These are phyloP conservation scores for Anthoceros angustus DNA, from an alignment of 225 moss, liverwort and hornwort genomes.

Conservation along the genomic window DNA sequence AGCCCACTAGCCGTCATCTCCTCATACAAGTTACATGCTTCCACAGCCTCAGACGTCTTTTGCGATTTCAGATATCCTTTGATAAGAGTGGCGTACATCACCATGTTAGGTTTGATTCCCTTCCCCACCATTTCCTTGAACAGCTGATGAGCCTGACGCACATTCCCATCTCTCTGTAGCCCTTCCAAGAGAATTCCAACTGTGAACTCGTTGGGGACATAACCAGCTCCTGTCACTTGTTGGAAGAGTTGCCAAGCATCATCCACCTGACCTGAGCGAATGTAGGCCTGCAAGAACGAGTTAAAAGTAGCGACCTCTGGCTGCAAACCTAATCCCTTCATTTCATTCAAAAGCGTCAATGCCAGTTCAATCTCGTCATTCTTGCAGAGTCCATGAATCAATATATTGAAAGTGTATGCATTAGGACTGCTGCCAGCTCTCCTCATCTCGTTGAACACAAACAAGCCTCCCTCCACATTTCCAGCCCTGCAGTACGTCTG, in stretches of 20 bases:
- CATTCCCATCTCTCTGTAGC: background rate
- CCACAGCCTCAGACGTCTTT: background rate
- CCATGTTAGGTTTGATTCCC: background rate
- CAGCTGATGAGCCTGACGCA: background rate
- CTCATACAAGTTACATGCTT: background rate
- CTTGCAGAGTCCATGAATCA: background rate
- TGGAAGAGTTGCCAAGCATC: background rate
- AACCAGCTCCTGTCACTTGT: background rate
- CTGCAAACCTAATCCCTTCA: background rate
- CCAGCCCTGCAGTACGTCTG: background rate
- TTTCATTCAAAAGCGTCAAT: background rate
- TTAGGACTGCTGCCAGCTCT: background rate
- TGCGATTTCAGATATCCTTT: background rate
- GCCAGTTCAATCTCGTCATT: background rate
- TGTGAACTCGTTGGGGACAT: background rate
- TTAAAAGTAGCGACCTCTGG: background rate
- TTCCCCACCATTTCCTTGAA: background rate
- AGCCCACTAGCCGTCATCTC: background rate
- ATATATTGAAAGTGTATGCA: background rate
- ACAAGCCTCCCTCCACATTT: constrained; percentile 2
- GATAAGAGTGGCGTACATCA: constrained; percentile 3
- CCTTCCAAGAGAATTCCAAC: constrained; percentile 1
- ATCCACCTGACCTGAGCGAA: background rate
- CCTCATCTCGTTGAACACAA: background rate
- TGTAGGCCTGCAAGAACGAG: constrained; percentile 1